Evolutionary conservation across 2,329 filamentous ascomycete genomes (phyloP).

Genomic region (Colletotrichum tabaci): DNA sequence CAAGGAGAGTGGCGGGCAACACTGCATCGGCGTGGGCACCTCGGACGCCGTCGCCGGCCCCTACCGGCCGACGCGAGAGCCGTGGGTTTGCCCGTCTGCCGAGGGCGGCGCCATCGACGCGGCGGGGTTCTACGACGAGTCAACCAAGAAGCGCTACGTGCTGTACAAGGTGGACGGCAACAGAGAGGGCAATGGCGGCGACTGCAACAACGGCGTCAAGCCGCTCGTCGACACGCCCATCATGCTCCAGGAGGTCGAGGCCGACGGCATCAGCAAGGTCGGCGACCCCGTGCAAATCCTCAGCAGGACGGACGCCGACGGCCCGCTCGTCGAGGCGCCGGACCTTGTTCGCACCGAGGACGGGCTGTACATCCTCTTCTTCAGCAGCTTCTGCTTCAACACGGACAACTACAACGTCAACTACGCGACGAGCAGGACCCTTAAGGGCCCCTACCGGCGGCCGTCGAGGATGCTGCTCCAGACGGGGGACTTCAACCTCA

Average conservation of each 20-base stretch:
- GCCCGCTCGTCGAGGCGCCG: conserved; percentile 74
- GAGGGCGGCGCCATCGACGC: conserved; percentile 76
- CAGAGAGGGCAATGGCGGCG: conserved; percentile 59
- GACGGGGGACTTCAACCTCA: conserved; percentile 55
- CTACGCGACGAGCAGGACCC: conserved; percentile 65
- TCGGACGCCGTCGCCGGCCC: conserved; percentile 65
- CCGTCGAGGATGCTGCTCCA: conserved; percentile 51
- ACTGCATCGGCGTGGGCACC: conserved; percentile 73
- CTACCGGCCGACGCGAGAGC: conserved; percentile 62
- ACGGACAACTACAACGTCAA: conserved; percentile 70
- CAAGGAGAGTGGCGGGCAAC: conserved; percentile 54
- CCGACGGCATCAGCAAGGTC: conserved; percentile 66
- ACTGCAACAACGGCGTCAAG: conserved; percentile 61
- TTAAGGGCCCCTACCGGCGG: conserved; percentile 57
- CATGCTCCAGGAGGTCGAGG: conserved; percentile 67
- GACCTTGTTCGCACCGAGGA: conserved; percentile 61
- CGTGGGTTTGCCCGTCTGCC: conserved; percentile 67
- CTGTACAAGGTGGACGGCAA: conserved; percentile 79
- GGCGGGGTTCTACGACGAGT: conserved; percentile 69
- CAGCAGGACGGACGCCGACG: conserved; percentile 61
- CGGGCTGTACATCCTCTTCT: conserved; percentile 73
- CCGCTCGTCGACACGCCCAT: conserved; percentile 66
- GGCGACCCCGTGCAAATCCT: conserved; percentile 65
- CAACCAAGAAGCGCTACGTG: conserved; percentile 68
- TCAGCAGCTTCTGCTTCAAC: conserved; percentile 72